Conservation (phyloP, 1,284 basidiomycete genomes). For the Kalmanozyma brasiliensis region DNA sequence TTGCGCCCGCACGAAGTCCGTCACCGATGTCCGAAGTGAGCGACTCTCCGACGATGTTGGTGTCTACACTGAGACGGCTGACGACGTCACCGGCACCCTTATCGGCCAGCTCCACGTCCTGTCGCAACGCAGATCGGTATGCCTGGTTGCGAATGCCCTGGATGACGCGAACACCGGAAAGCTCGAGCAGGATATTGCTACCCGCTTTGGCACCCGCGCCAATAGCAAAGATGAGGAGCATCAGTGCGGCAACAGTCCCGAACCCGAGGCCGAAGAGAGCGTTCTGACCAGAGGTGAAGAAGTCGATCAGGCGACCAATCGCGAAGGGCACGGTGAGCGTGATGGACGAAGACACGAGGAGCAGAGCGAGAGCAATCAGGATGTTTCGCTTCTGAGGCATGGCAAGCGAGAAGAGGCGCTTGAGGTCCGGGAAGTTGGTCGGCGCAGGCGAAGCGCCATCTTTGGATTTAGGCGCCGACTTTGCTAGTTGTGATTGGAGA, state of each 20-base stretch:
- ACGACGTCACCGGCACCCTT: conserved; percentile 93
- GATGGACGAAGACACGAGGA: conserved; percentile 72
- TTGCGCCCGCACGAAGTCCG: conserved; percentile 59
- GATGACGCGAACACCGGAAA: conserved; percentile 87
- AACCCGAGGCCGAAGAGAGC: conserved; percentile 73
- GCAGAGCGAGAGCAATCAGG: conserved; percentile 55
- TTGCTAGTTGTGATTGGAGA: conserved; percentile 40
- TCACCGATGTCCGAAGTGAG: conserved; percentile 69
- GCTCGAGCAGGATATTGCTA: conserved; percentile 86
- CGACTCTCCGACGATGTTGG: conserved; percentile 94
- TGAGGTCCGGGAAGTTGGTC: conserved; percentile 59
- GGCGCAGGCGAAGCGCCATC: conserved; percentile 39
- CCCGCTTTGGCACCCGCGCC: conserved; percentile 89
- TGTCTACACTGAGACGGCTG: conserved; percentile 89
- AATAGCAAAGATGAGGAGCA: conserved; percentile 83
- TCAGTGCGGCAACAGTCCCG: conserved; percentile 79
- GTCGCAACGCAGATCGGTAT: conserved; percentile 81
- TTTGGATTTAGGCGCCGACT: conserved; percentile 41
- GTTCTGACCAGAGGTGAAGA: conserved; percentile 59
- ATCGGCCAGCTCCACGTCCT: conserved; percentile 84
- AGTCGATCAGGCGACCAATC: conserved; percentile 67
- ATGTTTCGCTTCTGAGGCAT: conserved; percentile 60
- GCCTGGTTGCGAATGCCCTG: conserved; percentile 84
- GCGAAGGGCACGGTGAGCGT: conserved; percentile 73
- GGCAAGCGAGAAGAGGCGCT: conserved; percentile 61